Base-by-base conservation (phyloP, 495 filamentous ascomycete genomes). In the Xylaria sp. region DNA sequence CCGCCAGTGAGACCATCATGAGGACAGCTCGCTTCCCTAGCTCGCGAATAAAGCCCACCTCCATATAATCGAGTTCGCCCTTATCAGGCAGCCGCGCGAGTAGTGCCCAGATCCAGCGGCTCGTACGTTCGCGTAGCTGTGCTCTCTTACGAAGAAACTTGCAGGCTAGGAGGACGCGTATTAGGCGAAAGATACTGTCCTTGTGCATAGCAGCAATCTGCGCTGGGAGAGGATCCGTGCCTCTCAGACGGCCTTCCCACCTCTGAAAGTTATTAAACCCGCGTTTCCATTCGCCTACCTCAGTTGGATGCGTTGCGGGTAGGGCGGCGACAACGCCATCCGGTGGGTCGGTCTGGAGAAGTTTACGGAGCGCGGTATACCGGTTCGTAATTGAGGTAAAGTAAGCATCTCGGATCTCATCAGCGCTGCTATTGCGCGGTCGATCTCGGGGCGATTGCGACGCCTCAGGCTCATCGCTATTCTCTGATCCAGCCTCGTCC, bases 161-260 rank as follows among this genome's bases (percentile, higher is more conserved):
- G 61, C 83, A 83, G 37, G 79, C 75, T 3, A 83, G 75, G 19
- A 88, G 71, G 14, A 82, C 69, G 19, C 83, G 77, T 15, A 92
- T 70, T 35, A 93, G 80, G 24, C 84, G 82, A 21, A 93, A 75
- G 4, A 91, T 86, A 68, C 82, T 85, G 4, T 82, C 82, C 68
- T 87, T 87, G 73, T 91, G 86, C 89, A 95, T 90, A 24, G 86
- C 85, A 0, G 89, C 90, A 21, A 95, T 74, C 74, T 94, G 92
- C 0, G 84, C 88, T 14, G 91, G 90, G 19, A 85, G 79, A 9
- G 93, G 93, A 61, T 90, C 87, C 7, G 88, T 84, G 35, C 76
- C 74, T 44, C 81, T 79, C 80, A 79, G 82, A 61, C 72, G 87
- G 68, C 67, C 90, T 53, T 33, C 87, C 83, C 73, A 88, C 75